Base-by-base conservation (phyloP, 2,329 filamentous ascomycete species). In the Colletotrichum sp. region DNA sequence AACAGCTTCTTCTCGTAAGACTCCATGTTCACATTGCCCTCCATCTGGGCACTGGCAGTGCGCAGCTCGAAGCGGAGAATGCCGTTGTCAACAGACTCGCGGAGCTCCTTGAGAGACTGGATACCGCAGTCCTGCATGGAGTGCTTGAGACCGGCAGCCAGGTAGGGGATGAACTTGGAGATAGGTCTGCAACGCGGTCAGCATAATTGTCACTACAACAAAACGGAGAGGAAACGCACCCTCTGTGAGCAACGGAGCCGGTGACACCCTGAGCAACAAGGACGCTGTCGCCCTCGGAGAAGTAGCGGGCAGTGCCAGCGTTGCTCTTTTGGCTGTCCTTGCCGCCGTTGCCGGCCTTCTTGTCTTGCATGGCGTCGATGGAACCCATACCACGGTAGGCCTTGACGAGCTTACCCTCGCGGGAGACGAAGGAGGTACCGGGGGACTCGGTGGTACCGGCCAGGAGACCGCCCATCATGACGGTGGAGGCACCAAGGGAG, bases 1-100 rank as follows among this genome's bases (percentile, higher is more conserved):
- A 98, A 99, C 80, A 99, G 94, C 92, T 98, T 99, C 94, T 99
- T 99, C 90, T 98, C 97, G 85, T 98, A 98, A 84, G 95, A 96
- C 89, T 98, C 96, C 91, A 99, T 96, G 88, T 98, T 98, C 77
- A 99, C 96, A 84, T 96, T 97, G 79, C 97, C 97, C 90, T 99
- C 97, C 75, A 98, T 91, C 91, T 98, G 96, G 67, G 97, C 97
- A 86, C 96, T 98, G 76, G 96, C 94, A 77, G 96, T 98, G 81
- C 97, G 91, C 82, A 98, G 90, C 90, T 99, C 97, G 84, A 99
- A 99, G 82, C 97, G 93, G 71, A 98, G 93, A 66, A 88, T 91
- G 77, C 96, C 95, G 36, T 92, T 89, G 79, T 89, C 87, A 32
- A 98, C 96, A 79, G 91, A 91, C 78, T 94, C 87, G 84, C 96